These are phyloP conservation scores for Veloporphyrellus conicus DNA, from an alignment of 1,284 basidiomycete species.

Conservation along the genomic window DNA sequence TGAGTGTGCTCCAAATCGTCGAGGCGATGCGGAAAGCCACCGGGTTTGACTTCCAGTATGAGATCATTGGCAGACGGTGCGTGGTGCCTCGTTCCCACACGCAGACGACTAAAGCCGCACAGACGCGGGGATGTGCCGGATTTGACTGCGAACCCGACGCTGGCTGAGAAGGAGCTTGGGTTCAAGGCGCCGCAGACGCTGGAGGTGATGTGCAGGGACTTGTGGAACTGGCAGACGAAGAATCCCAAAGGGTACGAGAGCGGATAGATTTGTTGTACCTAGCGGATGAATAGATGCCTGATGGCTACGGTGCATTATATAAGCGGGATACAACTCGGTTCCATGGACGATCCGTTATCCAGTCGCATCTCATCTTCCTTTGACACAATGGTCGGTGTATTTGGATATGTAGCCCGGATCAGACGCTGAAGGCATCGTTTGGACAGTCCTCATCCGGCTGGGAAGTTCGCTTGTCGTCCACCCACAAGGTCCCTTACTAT, in stretches of 20 bases:
- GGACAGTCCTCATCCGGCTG: slow-evolving; percentile 42
- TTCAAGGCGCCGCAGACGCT: slow-evolving; percentile 83
- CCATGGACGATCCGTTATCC: background rate
- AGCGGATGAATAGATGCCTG: too few species aligned
- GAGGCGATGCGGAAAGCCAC: slow-evolving; percentile 94
- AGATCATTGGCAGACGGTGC: slow-evolving; percentile 85
- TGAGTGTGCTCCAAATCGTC: slow-evolving; percentile 92
- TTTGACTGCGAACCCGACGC: slow-evolving; percentile 87
- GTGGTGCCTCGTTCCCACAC: slow-evolving; percentile 25
- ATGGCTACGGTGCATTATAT: slow-evolving; percentile 20
- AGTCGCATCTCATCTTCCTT: slow-evolving; percentile 13
- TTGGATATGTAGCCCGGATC: background rate
- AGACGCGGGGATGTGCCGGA: slow-evolving; percentile 96
- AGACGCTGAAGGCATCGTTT: slow-evolving; percentile 9
- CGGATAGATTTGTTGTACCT: slow-evolving; percentile 7
- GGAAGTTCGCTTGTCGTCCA: slow-evolving; percentile 83
- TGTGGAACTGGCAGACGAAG: slow-evolving; percentile 91
- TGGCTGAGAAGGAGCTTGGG: slow-evolving; percentile 92
- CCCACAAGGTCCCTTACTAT: slow-evolving; percentile 83
- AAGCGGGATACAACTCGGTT: slow-evolving; percentile 7
- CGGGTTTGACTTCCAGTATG: slow-evolving; percentile 84
- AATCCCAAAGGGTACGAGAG: slow-evolving; percentile 72
- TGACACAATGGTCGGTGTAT: slow-evolving; percentile 21
- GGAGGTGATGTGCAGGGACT: slow-evolving; percentile 86
- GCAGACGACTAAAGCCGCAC: background rate